Conservation (phyloP, 2,329 filamentous ascomycete genomes). For the Ascochyta fabae region DNA sequence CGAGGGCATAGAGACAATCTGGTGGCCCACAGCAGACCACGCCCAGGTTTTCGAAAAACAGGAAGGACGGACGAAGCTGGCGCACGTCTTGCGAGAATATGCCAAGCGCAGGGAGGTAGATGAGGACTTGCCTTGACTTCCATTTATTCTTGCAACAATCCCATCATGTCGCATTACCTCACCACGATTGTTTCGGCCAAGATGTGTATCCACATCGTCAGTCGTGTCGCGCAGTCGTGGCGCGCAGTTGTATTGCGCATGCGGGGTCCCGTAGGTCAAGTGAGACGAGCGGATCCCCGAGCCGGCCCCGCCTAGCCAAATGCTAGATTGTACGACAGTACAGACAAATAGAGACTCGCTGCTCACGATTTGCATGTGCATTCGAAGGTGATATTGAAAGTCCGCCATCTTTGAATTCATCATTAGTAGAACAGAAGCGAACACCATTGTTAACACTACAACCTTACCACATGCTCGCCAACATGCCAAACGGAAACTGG, state of each 20-base stretch:
- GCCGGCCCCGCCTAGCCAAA: slow-evolving; percentile 30
- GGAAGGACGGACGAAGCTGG: slow-evolving; percentile 34
- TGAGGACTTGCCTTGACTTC: slow-evolving; percentile 4
- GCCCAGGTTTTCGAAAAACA: slow-evolving; percentile 58
- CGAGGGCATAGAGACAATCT: slow-evolving; percentile 62
- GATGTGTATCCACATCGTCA: neutral
- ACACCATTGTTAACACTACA: neutral
- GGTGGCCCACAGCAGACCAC: slow-evolving; percentile 68
- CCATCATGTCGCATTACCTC: neutral
- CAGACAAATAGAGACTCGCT: neutral
- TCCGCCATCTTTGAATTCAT: no score
- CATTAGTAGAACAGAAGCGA: no score
- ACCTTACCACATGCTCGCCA: neutral
- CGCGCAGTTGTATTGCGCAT: neutral
- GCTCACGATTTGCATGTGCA: no score
- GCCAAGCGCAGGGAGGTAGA: slow-evolving; percentile 19
- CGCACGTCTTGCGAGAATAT: slow-evolving; percentile 36
- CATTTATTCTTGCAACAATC: neutral
- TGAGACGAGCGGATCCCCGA: slow-evolving; percentile 11
- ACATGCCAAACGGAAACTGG: slow-evolving; percentile 41
- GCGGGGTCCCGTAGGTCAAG: slow-evolving; percentile 30
- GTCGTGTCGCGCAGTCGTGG: no score
- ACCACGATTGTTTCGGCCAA: slow-evolving; percentile 10
- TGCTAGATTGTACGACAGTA: neutral
- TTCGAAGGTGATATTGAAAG: no score